These are phyloP conservation scores for Oxyria digyna DNA, from an alignment of 148 eudicot species.

Conservation along the genomic window DNA sequence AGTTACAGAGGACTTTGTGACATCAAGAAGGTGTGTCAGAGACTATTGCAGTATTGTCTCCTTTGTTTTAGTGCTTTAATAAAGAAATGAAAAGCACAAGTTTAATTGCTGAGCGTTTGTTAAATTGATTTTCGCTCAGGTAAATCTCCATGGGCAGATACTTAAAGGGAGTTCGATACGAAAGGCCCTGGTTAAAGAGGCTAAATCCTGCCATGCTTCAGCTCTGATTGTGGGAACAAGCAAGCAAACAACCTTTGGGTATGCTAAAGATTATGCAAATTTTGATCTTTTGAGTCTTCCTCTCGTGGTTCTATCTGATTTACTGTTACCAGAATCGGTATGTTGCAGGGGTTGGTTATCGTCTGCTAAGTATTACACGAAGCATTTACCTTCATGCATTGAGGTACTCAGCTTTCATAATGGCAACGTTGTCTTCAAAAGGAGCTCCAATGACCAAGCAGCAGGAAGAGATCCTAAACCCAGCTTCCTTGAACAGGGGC, in stretches of 20 bases:
- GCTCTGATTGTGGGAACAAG: slow-evolving; percentile 56
- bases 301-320: slow-evolving; percentile 14
- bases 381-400: slow-evolving; percentile 47
- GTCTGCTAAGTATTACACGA: slow-evolving; percentile 71
- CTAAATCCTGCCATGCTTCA: slow-evolving; percentile 31
- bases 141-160: slow-evolving; percentile 43
- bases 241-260: slow-evolving; percentile 45
- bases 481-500: no score
- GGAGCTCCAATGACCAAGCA: slow-evolving; percentile 25
- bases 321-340: neutral
- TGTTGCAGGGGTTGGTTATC: slow-evolving; percentile 53
- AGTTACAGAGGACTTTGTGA: slow-evolving; percentile 57
- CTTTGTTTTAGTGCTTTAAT: no score
- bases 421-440: slow-evolving; percentile 64
- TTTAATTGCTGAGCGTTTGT: neutral
- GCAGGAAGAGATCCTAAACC: slow-evolving; percentile 41
- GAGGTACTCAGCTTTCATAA: slow-evolving; percentile 60
- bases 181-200: slow-evolving; percentile 64
- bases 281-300: neutral
- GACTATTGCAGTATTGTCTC: neutral
- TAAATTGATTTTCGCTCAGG: slow-evolving; percentile 34
- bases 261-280: neutral
- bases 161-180: slow-evolving; percentile 58
- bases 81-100: no score
- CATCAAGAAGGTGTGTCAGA: slow-evolving; percentile 43